Base-by-base conservation (phyloP, 1,284 basidiomycete species). In the Coniferiporia weirii region DNA sequence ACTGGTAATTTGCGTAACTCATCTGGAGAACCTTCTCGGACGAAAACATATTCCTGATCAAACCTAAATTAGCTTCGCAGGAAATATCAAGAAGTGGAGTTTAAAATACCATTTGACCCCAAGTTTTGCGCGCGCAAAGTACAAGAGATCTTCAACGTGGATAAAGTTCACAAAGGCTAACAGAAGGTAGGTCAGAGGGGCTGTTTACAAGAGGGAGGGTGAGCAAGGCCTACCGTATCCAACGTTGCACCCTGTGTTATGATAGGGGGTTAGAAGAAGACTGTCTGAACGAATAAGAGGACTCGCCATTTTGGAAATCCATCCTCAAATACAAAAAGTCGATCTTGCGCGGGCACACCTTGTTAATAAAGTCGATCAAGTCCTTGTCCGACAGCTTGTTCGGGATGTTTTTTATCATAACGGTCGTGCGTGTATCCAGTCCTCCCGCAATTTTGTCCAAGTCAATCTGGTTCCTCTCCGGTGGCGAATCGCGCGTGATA, bases 321-420 rank as follows among this genome's bases (percentile, higher is more conserved):
- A 91, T 89, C 65, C 91, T 77, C 62, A 94, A 72, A 73, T 94
- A 94, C 64, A 94, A 75, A 69, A 94, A 93, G 71, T 93, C 91
- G 61, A 90, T 87, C 60, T 77, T 79, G 54, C 85, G 76, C 19
- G 82, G 81, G 66, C 84, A 83, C 20, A 90, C 87, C 59, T 79
- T 78, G 44, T 75, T 78, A 64, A 93, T 90, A 68, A 84, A 91
- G 44, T 71, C 71, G 66, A 86, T 77, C 64, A 93, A 71, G 64
- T 92, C 89, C 66, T 76, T 78, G 70, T 91, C 87, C 57, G 79
- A 87, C 87, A 93, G 89, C 73, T 92, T 92, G 72, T 93, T 93
- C 1, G 91, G 91, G 48, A 94, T 89, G 67, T 94, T 94, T 73
- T 92, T 90, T 63, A 90, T 85, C 90, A 92, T 92, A 52, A 91